Base-by-base conservation (phyloP, 495 filamentous ascomycete species). In the Xylaria acuta region DNA sequence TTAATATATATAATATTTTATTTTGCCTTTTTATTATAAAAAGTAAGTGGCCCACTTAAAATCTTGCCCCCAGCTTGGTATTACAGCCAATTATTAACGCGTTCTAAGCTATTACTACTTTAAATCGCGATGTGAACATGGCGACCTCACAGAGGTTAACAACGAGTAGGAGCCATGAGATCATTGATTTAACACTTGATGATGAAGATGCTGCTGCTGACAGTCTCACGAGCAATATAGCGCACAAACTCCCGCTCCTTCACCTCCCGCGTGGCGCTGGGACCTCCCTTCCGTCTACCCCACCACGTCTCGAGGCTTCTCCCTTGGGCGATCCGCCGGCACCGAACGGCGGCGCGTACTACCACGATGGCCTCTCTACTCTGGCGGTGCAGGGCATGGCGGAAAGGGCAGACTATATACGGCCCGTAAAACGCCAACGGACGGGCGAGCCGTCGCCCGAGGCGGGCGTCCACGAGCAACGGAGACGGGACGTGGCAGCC, bases 41-140 rank as follows among this genome's bases (percentile, higher is more conserved):
- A 67, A 43, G 45, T 51, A 63, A 20, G 2, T 4, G 11, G 20
- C 36, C 20, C 38, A 63, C 5, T 49, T 22, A 49, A 25, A 0
- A 20, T 70, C 32, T 38, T 5, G 2, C 36, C 49, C 67, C 63
- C 45, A 64, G 14, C 45, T 70, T 73, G 62, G 38, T 36, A 69
- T 64, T 71, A 58, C 72, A 32, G 49, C 69, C 34, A 72, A 74
- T 38, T 56, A n/a, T 3, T 68, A 30, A 68, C 32, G 63, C 27
- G 63, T 47, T 27, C 22, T 34, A 65, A 25, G 18, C 60, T 16
- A 41, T 22, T 43, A 43, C 60, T 1, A 43, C 22, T 16, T n/a
- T 14, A 32, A 65, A 49, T 47, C 63, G 32, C 8, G 22, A 20
- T 34, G 25, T 22, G 14, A 65, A 65, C 30, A 64, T 64, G 60